Percentiles rank a stretch among this genome's conserved stretches.
phyloP scores from a whole-genome alignment of 2,329 filamentous ascomycete species.

The Fusarium begoniae region DNA sequence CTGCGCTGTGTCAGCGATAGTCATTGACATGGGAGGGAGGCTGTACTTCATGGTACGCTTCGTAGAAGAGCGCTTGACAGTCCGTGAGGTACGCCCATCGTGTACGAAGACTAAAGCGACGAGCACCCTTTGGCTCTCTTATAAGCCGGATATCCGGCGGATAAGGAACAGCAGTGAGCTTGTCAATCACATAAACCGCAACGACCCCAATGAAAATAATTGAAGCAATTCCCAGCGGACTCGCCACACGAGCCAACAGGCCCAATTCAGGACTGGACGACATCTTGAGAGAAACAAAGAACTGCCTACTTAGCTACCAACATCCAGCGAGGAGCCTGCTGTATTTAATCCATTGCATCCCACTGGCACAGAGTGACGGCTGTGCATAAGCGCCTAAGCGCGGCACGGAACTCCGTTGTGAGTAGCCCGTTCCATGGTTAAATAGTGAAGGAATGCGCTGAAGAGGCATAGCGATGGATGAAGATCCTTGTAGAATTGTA shows the following conservation, averaged over 20 bases:
- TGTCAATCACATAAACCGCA: constrained; percentile 32
- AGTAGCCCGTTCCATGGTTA: not conserved
- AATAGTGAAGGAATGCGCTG: no score
- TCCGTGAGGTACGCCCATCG: constrained; percentile 43
- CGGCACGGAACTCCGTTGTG: not conserved
- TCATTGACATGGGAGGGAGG: rapidly evolving
- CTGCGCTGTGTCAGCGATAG: constrained; percentile 29
- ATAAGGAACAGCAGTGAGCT: constrained; percentile 34
- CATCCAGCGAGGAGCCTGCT: not conserved
- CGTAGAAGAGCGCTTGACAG: constrained; percentile 43
- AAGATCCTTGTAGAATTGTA: not conserved
- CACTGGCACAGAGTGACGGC: not conserved
- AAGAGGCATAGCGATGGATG: not conserved
- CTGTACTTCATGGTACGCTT: constrained; percentile 45
- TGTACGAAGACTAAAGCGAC: constrained; percentile 45
- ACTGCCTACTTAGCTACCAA: not conserved
- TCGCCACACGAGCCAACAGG: constrained; percentile 15
- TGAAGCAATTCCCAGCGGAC: constrained; percentile 13
- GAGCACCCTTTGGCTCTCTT: constrained; percentile 38
- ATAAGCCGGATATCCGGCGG: constrained; percentile 41
- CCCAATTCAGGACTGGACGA: not conserved
- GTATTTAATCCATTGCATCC: not conserved
- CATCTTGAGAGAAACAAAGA: not conserved
- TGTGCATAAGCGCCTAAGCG: not conserved
- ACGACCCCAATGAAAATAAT: not conserved